phyloP scores from a whole-genome alignment of 306 rosid species.

The Clitoria ternatea region DNA sequence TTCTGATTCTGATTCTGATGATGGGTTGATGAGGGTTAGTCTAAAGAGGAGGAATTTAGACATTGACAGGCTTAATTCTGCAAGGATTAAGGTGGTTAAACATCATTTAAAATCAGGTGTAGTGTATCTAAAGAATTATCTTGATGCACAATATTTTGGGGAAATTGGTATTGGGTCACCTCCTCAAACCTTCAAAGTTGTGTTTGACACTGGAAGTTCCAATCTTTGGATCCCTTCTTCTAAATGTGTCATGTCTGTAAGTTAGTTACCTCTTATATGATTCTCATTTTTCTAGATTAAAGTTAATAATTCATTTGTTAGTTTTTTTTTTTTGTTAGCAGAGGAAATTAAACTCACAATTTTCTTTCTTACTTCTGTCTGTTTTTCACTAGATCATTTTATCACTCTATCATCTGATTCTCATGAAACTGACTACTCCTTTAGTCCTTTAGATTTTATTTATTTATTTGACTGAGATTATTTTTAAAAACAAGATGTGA shows the following conservation, averaged over 20 bases:
- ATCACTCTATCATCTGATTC: conserved; percentile 7
- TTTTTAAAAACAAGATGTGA: conserved; percentile 15
- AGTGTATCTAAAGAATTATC: conserved; percentile 71
- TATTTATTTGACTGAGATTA: neutral
- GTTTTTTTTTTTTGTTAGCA: too few relatives aligned
- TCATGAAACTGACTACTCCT: neutral
- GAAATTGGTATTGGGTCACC: conserved; percentile 88
- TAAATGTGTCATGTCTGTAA: conserved; percentile 72
- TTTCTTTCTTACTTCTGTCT: too few relatives aligned
- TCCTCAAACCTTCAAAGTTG: conserved; percentile 70
- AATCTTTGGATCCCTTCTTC: conserved; percentile 89
- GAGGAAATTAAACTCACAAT: too few relatives aligned
- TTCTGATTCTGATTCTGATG: conserved; percentile 25
- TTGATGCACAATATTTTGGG: conserved; percentile 90
- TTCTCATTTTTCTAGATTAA: too few relatives aligned
- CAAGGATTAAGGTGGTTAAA: conserved; percentile 26
- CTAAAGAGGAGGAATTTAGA: conserved; percentile 30
- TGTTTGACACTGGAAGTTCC: conserved; percentile 90
- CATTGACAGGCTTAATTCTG: conserved; percentile 26
- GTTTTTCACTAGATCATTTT: too few relatives aligned
- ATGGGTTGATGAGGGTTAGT: conserved; percentile 32
- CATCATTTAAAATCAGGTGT: conserved; percentile 33
- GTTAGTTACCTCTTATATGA: conserved; percentile 16
- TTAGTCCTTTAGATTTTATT: neutral
- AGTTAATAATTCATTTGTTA: too few relatives aligned